phyloP scores from a whole-genome alignment of 768 basidiomycete genomes.

The Collybiopsis confluens region DNA sequence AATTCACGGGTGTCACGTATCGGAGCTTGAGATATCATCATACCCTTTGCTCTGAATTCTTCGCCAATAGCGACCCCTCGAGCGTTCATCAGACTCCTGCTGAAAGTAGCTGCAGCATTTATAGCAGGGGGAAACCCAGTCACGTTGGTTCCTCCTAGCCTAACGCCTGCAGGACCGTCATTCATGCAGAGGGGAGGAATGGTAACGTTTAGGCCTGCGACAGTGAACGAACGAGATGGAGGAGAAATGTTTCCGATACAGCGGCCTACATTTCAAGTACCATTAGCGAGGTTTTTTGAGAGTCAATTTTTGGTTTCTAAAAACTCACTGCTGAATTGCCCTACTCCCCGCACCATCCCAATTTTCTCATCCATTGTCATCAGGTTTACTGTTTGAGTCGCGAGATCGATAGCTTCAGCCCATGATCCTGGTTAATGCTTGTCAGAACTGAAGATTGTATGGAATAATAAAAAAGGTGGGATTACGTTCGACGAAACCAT shows the following conservation, averaged over 20 bases:
- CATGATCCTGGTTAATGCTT: conserved; percentile 36
- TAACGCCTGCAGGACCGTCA: conserved; percentile 42
- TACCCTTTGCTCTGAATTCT: conserved; percentile 67
- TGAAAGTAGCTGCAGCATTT: conserved; percentile 47
- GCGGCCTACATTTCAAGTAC: conserved; percentile 28
- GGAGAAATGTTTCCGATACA: conserved; percentile 42
- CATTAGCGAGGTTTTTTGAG: no score
- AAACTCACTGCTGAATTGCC: conserved; percentile 36
- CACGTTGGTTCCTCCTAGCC: conserved; percentile 29
- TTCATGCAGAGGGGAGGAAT: conserved; percentile 45
- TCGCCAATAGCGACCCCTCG: conserved; percentile 60
- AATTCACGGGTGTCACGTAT: no score
- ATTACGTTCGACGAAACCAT: conserved; percentile 5
- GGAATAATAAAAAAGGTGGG: background rate
- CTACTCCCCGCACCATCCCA: conserved; percentile 41
- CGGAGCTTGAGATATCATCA: background rate
- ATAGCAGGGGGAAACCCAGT: conserved; percentile 59
- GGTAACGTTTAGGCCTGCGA: conserved; percentile 7
- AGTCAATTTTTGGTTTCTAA: no score
- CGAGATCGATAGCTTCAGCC: conserved; percentile 38
- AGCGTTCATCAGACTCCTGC: conserved; percentile 58
- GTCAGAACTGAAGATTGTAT: background rate
- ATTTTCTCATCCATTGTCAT: conserved; percentile 45
- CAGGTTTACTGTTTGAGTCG: conserved; percentile 28
- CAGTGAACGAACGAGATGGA: conserved; percentile 24